Conservation (phyloP, 176 grass and related monocot species). For the Rhynchospora pubera region DNA sequence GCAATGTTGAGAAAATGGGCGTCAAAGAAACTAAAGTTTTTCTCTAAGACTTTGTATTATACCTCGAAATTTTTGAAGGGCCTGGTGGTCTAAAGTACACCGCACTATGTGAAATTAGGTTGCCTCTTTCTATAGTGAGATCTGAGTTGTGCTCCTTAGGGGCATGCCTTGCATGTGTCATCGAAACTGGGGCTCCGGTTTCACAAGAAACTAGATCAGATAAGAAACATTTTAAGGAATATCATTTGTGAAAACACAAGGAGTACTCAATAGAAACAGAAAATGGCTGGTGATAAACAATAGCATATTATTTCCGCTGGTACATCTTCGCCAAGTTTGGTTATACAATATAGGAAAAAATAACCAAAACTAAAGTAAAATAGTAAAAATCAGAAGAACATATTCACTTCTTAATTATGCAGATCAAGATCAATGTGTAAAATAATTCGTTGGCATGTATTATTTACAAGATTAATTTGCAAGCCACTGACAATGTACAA, state of each 20-base stretch:
- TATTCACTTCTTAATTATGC: not conserved
- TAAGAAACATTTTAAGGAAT: not conserved
- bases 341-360: not conserved
- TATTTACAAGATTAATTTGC: not conserved
- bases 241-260: not conserved
- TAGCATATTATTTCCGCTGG: not conserved
- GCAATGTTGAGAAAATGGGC: not conserved
- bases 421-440: not conserved
- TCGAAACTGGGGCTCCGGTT: not conserved
- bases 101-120: slow-evolving; percentile 2
- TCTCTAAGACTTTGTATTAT: not conserved
- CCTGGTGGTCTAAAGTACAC: not conserved
- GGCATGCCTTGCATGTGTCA: not conserved
- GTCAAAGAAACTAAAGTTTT: not conserved
- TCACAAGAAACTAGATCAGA: not conserved
- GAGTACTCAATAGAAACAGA: not conserved
- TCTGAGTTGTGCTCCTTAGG: slow-evolving; percentile 22
- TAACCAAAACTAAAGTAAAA: not conserved
- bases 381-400: not conserved
- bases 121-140: slow-evolving; percentile 18
- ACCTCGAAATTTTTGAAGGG: slow-evolving; percentile 19
- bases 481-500: not conserved
- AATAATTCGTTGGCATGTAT: not conserved
- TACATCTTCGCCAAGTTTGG: not conserved
- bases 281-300: not conserved